phyloP scores from a whole-genome alignment of 192 early-diverging fungal genomes.

The Phycomyces blakesleeanus region DNA sequence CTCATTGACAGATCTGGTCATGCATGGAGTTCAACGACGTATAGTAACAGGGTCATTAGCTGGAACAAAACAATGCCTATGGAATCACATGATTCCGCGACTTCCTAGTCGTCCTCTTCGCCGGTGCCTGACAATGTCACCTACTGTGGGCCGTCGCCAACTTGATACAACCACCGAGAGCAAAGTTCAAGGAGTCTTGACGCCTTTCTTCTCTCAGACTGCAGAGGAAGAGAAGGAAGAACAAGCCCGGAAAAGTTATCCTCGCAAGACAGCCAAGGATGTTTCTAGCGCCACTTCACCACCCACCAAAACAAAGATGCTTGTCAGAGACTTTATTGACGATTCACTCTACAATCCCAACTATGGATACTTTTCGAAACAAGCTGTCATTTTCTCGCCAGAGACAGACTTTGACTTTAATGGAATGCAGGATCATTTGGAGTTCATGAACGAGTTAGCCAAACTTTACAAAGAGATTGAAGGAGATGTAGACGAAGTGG shows the following conservation, averaged over 20 bases:
- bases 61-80: no score
- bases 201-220: conserved; percentile 27
- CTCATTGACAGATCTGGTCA: no score
- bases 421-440: conserved; percentile 62
- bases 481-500: conserved; percentile 65
- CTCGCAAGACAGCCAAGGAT: conserved; percentile 47
- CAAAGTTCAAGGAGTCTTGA: conserved; percentile 9
- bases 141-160: background rate
- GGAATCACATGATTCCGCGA: no score
- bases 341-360: conserved; percentile 92
- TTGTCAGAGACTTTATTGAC: conserved; percentile 88
- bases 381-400: conserved; percentile 79
- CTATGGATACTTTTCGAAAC: conserved; percentile 97
- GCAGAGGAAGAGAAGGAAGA: conserved; percentile 41
- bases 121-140: background rate
- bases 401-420: conserved; percentile 60
- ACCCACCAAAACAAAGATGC: conserved; percentile 63
- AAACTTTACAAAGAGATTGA: conserved; percentile 80
- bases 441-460: conserved; percentile 70
- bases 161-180: background rate
- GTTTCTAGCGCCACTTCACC: conserved; percentile 32
- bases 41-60: no score
- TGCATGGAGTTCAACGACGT: no score
- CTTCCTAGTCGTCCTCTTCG: no score
- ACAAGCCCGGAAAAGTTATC: conserved; percentile 41